Evolutionary conservation across 345 rosid species (phyloP), one percentile per base, ranked within the genome.

Genomic region (Syzygium oleosum): DNA sequence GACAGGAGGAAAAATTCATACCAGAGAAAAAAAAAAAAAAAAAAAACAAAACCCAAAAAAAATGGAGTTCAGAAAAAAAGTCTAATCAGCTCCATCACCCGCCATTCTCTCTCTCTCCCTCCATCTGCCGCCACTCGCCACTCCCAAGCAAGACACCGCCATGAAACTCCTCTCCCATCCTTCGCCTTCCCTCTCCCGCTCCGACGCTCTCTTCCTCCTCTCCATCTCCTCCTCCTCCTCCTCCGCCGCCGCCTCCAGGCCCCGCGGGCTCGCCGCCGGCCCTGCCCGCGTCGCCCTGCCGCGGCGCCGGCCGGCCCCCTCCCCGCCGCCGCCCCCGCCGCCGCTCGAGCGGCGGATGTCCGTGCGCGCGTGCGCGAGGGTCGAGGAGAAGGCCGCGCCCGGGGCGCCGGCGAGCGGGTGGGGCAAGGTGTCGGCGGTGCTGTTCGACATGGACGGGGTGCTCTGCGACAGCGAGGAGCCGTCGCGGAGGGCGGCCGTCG

Each of bases 391-490:
- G 86, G 63, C 61, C 19, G 80, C 58, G 87, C 85, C 68, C 84
- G 89, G 83, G 53, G 84, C 88, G 77, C 52, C 51, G 5, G 23
- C 88, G 31, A 77, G 78, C 31, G 89, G 83, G 85, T 95, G 98
- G 99, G 98, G 97, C 25, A 95, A 94, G 85, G 98, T 96, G 43
- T 96, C 99, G 43, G 98, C 99, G 2, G 98, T 97, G 17, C 92
- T 95, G 11, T 97, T 96, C 86, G 99, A 96, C 88, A 95, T 97
- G 99, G 99, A 97, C 88, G 99, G 99, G 31, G 99, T 96, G 87
- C 88, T 96, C 61, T 95, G 98, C 85, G 91, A 95, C 89, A 96
- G 99, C 87, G 99, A 95, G 89, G 95, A 94, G 88, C 97, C 94
- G 84, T 97, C 99, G n/a, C 94, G 98, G 92, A 92, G 91, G 90